Evolutionary conservation across 352 stramenopile species (phyloP).

Genomic region (Phytophthora cactorum): DNA sequence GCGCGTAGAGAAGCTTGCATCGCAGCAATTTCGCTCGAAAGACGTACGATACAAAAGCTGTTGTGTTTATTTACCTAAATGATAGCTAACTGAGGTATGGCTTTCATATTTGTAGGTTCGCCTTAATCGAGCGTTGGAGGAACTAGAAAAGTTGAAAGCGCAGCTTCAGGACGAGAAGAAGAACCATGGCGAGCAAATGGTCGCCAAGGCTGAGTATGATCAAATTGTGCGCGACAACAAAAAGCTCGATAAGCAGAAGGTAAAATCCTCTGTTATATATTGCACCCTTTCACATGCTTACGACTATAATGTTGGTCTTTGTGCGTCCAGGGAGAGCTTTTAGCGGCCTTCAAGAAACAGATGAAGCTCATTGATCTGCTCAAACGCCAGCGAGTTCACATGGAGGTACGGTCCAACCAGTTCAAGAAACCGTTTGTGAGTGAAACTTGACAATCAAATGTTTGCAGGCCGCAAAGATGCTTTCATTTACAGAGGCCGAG

Average conservation of each 20-base stretch:
- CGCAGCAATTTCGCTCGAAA: conserved; percentile 79
- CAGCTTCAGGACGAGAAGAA: conserved; percentile 68
- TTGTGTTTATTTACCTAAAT: not conserved
- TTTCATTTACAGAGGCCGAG: conserved; percentile 86
- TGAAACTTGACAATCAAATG: conserved; percentile 13
- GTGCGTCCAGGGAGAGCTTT: conserved; percentile 55
- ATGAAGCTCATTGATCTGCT: conserved; percentile 90
- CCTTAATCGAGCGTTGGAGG: conserved; percentile 77
- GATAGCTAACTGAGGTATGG: not conserved
- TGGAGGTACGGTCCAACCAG: conserved; percentile 56
- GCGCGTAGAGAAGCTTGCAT: conserved; percentile 64
- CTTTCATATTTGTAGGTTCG: conserved; percentile 47
- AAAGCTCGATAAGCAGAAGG: conserved; percentile 86
- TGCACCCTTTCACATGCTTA: not conserved
- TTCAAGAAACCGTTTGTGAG: not conserved
- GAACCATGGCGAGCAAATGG: conserved; percentile 50
- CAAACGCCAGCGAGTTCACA: conserved; percentile 86
- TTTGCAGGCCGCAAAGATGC: conserved; percentile 77
- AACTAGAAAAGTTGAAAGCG: conserved; percentile 74
- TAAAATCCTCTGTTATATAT: conserved; percentile 10
- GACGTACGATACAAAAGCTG: conserved; percentile 39
- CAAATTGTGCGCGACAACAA: conserved; percentile 71
- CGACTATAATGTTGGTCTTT: not conserved
- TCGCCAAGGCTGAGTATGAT: conserved; percentile 65
- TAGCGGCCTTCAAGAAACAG: conserved; percentile 86